Evolutionary conservation across 1,284 basidiomycete species (phyloP).

Genomic region (Pholiota adiposa): DNA sequence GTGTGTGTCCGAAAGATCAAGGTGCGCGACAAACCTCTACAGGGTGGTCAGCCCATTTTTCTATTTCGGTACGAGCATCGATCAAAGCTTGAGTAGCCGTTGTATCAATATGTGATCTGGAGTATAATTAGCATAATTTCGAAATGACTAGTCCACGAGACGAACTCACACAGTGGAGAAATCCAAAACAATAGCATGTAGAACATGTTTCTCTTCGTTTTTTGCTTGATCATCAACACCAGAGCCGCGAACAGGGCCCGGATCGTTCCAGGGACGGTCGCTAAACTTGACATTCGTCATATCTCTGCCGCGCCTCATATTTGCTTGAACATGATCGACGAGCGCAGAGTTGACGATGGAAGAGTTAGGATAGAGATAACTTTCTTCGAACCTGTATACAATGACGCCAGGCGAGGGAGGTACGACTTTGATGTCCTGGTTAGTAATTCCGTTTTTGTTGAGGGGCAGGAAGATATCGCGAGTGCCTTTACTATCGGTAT

Average conservation of each 20-base stretch:
- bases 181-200: slow-evolving; percentile 91
- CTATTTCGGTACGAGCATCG: slow-evolving; percentile 86
- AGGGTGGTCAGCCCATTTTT: slow-evolving; percentile 82
- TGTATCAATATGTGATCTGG: slow-evolving; percentile 78
- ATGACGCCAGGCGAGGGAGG: slow-evolving; percentile 87
- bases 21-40: slow-evolving; percentile 61
- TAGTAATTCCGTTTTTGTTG: slow-evolving; percentile 61
- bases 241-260: slow-evolving; percentile 66
- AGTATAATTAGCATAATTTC: slow-evolving; percentile 6
- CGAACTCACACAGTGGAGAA: slow-evolving; percentile 80
- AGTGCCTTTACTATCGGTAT: slow-evolving; percentile 36
- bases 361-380: slow-evolving; percentile 93
- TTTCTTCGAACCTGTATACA: slow-evolving; percentile 94
- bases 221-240: slow-evolving; percentile 49
- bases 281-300: slow-evolving; percentile 61
- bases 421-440: slow-evolving; percentile 74
- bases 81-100: slow-evolving; percentile 92
- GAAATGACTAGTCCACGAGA: neutral
- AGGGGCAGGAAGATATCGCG: slow-evolving; percentile 91
- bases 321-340: slow-evolving; percentile 81
- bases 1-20: slow-evolving; percentile 4
- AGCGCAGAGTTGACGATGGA: slow-evolving; percentile 79
- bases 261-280: slow-evolving; percentile 96
- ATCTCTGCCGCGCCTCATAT: slow-evolving; percentile 80
- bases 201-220: slow-evolving; percentile 66